Conservation (phyloP, 2,329 filamentous ascomycete species). For the Cladorrhinum sp. region DNA sequence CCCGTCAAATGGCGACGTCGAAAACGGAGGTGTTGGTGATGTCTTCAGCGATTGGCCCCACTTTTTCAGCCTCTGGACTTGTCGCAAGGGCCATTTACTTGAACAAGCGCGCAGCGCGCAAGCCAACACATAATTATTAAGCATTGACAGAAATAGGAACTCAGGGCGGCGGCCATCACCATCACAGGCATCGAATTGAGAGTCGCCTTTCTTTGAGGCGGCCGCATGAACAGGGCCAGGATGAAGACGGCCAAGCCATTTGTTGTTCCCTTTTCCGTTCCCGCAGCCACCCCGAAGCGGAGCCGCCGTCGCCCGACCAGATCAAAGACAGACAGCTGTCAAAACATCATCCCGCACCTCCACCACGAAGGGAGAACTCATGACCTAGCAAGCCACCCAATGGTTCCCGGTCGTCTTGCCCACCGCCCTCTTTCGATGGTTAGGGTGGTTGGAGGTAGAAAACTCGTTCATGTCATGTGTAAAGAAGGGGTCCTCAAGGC, state of each 20-base stretch:
- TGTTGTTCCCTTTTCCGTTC: background rate
- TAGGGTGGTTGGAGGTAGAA: background rate
- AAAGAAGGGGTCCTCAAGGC: background rate
- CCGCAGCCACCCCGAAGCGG: background rate
- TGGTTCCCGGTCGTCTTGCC: background rate
- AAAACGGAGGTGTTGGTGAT: background rate
- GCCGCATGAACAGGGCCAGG: background rate
- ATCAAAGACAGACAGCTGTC: background rate
- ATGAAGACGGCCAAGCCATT: background rate
- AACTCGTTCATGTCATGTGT: background rate
- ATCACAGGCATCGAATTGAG: background rate
- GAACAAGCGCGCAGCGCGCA: background rate
- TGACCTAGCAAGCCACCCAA: background rate
- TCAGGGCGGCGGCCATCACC: background rate
- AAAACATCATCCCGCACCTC: background rate
- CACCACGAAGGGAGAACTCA: background rate
- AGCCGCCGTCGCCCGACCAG: background rate
- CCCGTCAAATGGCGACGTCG: background rate
- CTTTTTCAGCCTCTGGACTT: background rate
- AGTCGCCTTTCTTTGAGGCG: background rate
- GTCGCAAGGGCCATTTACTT: background rate
- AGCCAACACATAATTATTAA: background rate
- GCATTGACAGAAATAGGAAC: background rate
- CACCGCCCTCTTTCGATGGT: background rate
- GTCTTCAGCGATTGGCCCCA: conserved; percentile 1